Conservation (phyloP, 192 early-diverging fungal species). For the Entomortierella chlamydospora region DNA sequence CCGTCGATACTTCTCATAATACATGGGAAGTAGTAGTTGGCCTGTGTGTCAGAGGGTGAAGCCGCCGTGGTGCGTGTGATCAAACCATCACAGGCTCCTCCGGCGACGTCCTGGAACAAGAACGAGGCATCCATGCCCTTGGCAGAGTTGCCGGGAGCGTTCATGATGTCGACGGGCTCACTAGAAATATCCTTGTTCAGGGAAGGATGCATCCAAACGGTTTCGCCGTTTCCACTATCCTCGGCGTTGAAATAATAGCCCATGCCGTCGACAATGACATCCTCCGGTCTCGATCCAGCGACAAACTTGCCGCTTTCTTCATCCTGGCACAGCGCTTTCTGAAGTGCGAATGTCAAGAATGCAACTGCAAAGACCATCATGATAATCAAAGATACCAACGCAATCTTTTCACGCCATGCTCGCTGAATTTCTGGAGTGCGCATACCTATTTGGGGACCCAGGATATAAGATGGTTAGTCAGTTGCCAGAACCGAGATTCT, state of each 20-base stretch:
- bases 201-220: constrained; percentile 58
- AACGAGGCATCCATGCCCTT: constrained; percentile 80
- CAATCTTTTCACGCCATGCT: constrained; percentile 96
- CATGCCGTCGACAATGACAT: constrained; percentile 71
- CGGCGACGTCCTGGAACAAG: constrained; percentile 75
- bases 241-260: constrained; percentile 66
- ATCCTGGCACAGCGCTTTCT: constrained; percentile 58
- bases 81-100: constrained; percentile 66
- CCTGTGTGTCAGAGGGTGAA: constrained; percentile 27
- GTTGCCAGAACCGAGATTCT: no score
- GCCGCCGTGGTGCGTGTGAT: constrained; percentile 37
- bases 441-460: constrained; percentile 59
- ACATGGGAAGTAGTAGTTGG: constrained; percentile 71
- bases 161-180: constrained; percentile 59
- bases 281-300: constrained; percentile 59
- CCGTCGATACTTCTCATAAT: constrained; percentile 61
- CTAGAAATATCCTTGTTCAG: constrained; percentile 34
- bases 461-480: not conserved
- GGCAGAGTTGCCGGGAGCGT: constrained; percentile 63
- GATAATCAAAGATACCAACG: constrained; percentile 82
- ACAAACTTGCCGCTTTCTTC: constrained; percentile 54
- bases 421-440: constrained; percentile 67
- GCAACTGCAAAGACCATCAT: constrained; percentile 78
- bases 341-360: constrained; percentile 86
- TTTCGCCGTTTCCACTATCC: constrained; percentile 54